phyloP scores from a whole-genome alignment of 2,329 filamentous ascomycete species.

The Hymenoscyphus linearis region DNA sequence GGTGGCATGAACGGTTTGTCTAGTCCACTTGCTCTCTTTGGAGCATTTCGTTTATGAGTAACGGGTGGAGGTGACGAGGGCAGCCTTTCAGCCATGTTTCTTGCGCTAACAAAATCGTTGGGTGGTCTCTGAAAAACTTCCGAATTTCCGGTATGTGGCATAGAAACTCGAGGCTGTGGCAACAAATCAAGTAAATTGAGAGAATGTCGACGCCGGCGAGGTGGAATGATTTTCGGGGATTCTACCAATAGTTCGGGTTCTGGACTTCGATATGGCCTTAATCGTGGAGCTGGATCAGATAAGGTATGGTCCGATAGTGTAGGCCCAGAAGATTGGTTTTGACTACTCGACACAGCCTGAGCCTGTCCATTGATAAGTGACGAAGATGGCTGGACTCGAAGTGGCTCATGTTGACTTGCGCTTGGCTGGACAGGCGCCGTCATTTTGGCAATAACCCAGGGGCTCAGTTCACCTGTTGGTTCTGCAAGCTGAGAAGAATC shows the following conservation, averaged over 20 bases:
- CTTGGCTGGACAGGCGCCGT: conserved; percentile 21
- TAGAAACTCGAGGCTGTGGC: neutral
- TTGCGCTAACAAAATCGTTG: conserved; percentile 26
- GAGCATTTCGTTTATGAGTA: conserved; percentile 1
- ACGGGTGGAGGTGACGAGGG: conserved; percentile 15
- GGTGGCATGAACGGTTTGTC: conserved; percentile 27
- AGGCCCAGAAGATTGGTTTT: neutral
- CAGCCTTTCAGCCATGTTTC: conserved; percentile 12
- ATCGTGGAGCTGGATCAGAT: neutral
- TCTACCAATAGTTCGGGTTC: neutral
- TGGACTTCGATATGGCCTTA: neutral
- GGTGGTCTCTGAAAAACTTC: neutral
- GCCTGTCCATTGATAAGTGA: neutral
- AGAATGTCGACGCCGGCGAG: neutral
- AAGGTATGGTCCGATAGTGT: neutral
- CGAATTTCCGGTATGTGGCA: neutral
- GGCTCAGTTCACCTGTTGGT: conserved; percentile 29
- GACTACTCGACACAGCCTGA: neutral
- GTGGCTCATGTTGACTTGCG: neutral
- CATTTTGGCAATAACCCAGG: conserved; percentile 38
- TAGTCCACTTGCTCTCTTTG: conserved; percentile 7
- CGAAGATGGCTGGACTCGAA: neutral
- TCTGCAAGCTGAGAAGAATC: conserved; percentile 1
- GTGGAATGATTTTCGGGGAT: neutral
- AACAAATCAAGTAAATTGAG: neutral